phyloP scores from a whole-genome alignment of 129 eudicot species.

The Sambucus nigra region DNA sequence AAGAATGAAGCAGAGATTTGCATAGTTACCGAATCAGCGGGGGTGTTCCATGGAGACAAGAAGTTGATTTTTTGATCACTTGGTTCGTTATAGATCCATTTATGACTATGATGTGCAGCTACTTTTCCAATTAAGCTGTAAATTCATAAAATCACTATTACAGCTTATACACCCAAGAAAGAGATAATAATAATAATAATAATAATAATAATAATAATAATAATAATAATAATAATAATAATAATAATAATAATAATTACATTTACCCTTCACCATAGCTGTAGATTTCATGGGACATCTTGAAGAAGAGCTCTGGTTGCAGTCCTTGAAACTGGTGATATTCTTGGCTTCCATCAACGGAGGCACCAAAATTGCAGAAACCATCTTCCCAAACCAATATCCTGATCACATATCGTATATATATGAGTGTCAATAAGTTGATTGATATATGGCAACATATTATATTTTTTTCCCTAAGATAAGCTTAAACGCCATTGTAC shows the following conservation, averaged over 20 bases:
- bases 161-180: not conserved
- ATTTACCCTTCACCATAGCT: conserved; percentile 96
- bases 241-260: too few relatives aligned
- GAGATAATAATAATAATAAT: too few relatives aligned
- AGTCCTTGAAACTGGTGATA: conserved; percentile 63
- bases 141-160: not conserved
- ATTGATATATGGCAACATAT: too few relatives aligned
- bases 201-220: too few relatives aligned
- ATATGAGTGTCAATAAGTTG: not conserved
- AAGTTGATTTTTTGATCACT: conserved; percentile 86
- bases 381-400: conserved; percentile 99
- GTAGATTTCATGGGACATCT: conserved; percentile 99
- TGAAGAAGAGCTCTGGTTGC: conserved; percentile 96
- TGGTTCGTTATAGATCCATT: conserved; percentile 92
- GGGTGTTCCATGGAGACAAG: conserved; percentile 95
- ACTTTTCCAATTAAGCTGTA: conserved; percentile 94
- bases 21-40: conserved; percentile 90
- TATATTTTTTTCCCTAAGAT: too few relatives aligned
- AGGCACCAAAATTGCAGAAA: conserved; percentile 83
- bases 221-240: too few relatives aligned
- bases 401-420: conserved; percentile 25
- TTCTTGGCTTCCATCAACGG: conserved; percentile 34
- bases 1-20: not conserved
- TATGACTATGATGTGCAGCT: conserved; percentile 96
- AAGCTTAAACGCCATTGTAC: too few relatives aligned